These are phyloP conservation scores for Lichtheimia ornata DNA, from an alignment of 371 early-diverging fungal genomes.

Conservation along the genomic window DNA sequence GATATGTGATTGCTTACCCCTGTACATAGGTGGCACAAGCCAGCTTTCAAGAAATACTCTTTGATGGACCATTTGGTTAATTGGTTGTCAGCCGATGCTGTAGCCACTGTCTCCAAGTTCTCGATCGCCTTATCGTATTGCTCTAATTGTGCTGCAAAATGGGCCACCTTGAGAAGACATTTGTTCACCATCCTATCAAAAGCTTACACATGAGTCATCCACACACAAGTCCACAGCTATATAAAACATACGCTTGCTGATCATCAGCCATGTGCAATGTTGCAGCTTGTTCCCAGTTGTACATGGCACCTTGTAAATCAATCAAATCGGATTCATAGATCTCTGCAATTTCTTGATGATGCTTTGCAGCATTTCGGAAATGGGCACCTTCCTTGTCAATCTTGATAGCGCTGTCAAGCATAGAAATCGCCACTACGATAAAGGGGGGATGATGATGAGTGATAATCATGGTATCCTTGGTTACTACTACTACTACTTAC, in stretches of 20 bases:
- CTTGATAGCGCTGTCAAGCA: constrained; percentile 72
- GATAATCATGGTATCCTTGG: neutral
- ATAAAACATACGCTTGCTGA: constrained; percentile 72
- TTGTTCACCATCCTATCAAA: constrained; percentile 70
- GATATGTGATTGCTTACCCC: constrained; percentile 40
- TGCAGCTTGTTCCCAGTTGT: constrained; percentile 87
- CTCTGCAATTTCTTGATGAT: constrained; percentile 92
- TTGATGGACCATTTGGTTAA: constrained; percentile 93
- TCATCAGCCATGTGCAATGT: constrained; percentile 92
- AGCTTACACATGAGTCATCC: neutral
- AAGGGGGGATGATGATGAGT: neutral
- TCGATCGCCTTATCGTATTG: constrained; percentile 86
- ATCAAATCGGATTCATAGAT: constrained; percentile 88
- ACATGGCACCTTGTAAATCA: constrained; percentile 81
- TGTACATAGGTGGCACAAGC: constrained; percentile 81
- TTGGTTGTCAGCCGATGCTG: constrained; percentile 81
- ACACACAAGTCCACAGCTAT: neutral
- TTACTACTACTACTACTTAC: constrained; percentile 32
- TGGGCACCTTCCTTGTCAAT: constrained; percentile 83
- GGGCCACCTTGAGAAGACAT: constrained; percentile 88
- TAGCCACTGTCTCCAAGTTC: constrained; percentile 84
- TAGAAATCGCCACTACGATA: constrained; percentile 69
- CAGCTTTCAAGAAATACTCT: constrained; percentile 94
- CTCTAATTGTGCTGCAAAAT: constrained; percentile 89
- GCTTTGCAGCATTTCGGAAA: constrained; percentile 89